Conservation (phyloP, 2,329 filamentous ascomycete species). For the Exophiala sideris region DNA sequence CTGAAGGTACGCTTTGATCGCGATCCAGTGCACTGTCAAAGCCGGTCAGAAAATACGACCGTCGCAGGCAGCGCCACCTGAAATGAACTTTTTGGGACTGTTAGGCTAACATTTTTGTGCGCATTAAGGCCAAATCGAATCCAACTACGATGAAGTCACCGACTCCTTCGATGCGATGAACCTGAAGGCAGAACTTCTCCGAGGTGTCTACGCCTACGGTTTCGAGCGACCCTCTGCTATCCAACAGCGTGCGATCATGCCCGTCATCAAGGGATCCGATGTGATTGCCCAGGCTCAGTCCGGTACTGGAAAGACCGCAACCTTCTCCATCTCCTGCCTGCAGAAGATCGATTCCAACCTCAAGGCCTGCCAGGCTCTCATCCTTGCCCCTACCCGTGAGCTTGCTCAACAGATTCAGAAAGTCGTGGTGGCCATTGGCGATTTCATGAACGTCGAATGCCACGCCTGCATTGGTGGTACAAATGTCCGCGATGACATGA, state of each 20-base stretch:
- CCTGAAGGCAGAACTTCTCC: constrained; percentile 94
- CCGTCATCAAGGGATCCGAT: constrained; percentile 99
- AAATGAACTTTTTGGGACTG: constrained; percentile 1
- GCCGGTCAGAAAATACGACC: background rate
- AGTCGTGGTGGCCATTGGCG: constrained; percentile 96
- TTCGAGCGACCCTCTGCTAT: constrained; percentile 99
- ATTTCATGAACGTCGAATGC: constrained; percentile 99
- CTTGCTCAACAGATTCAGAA: constrained; percentile 99
- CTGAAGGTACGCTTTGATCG: constrained; percentile 69
- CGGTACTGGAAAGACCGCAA: constrained; percentile 99
- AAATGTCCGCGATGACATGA: constrained; percentile 97
- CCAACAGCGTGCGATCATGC: constrained; percentile 99
- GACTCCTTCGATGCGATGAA: constrained; percentile 99
- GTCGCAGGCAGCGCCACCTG: background rate
- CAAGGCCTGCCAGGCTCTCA: constrained; percentile 97
- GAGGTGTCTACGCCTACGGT: constrained; percentile 99
- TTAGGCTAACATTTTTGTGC: constrained; percentile 21
- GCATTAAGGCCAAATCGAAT: constrained; percentile 89
- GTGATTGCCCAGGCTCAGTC: constrained; percentile 99
- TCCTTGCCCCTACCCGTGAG: constrained; percentile 96
- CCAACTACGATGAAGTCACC: constrained; percentile 99
- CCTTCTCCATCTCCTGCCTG: constrained; percentile 97
- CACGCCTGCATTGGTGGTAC: constrained; percentile 99
- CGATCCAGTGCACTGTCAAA: background rate
- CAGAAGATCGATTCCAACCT: constrained; percentile 96